A percentile compares a stretch with the other conserved stretches of the same genome.
phyloP scores from a whole-genome alignment of 2,329 filamentous ascomycete genomes.

The Atkinsonella texensis region DNA sequence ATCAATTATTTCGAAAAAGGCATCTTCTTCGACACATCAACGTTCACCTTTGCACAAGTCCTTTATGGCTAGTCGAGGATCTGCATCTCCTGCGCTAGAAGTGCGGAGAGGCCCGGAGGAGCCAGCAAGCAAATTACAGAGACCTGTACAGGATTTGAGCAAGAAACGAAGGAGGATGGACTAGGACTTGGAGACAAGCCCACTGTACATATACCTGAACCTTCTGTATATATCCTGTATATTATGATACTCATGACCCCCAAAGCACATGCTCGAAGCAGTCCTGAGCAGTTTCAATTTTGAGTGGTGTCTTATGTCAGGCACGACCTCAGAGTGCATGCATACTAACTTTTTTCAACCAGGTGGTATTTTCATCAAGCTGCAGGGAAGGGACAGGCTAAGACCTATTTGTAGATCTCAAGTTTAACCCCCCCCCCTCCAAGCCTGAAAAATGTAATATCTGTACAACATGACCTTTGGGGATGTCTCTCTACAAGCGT shows the following conservation, averaged over 20 bases:
- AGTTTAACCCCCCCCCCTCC: not conserved
- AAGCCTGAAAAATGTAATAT: not conserved
- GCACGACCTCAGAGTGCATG: not conserved
- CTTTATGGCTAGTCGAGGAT: constrained; percentile 17
- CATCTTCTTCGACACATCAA: constrained; percentile 20
- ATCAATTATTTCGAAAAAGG: constrained; percentile 17
- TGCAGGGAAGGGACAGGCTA: not conserved
- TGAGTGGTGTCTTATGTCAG: not conserved
- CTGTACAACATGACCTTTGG: not conserved
- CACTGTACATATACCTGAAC: constrained; percentile 28
- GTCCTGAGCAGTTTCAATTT: not conserved
- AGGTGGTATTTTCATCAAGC: no score
- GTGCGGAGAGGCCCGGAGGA: constrained; percentile 35
- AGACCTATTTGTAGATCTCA: not conserved
- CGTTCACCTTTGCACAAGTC: constrained; percentile 24
- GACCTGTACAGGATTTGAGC: constrained; percentile 27
- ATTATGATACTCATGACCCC: constrained; percentile 17
- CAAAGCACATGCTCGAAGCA: not conserved
- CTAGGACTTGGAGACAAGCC: constrained; percentile 21
- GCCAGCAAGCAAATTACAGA: constrained; percentile 34
- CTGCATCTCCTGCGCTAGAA: constrained; percentile 13
- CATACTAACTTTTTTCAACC: no score
- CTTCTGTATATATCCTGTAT: constrained; percentile 25
- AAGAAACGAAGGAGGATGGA: constrained; percentile 29
- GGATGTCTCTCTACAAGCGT: not conserved